phyloP scores from a whole-genome alignment of 2,329 filamentous ascomycete species.

The Sarocladium oryzae region DNA sequence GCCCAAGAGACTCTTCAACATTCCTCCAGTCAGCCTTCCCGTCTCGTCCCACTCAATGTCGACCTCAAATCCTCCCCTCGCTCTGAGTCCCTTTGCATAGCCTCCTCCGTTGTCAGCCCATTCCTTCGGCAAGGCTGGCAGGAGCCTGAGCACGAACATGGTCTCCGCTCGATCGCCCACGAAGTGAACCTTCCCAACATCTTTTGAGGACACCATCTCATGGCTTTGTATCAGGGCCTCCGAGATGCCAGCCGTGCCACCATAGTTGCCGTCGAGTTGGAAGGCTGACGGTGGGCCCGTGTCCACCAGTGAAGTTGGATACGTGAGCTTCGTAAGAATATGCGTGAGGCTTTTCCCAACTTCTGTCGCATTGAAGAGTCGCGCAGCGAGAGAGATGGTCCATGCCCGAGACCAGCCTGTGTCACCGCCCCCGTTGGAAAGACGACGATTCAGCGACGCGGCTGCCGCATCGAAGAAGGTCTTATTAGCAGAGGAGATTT shows the following conservation, averaged over 20 bases:
- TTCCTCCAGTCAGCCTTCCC: conserved; percentile 1
- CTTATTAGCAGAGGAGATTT: conserved; percentile 15
- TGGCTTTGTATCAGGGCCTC: conserved; percentile 38
- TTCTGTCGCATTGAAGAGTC: conserved; percentile 22
- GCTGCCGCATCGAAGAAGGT: conserved; percentile 20
- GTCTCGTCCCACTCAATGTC: conserved; percentile 9
- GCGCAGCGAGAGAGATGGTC: conserved; percentile 41
- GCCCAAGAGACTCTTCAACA: conserved; percentile 4
- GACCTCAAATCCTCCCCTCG: conserved; percentile 8
- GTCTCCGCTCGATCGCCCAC: conserved; percentile 8
- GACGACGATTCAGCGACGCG: conserved; percentile 22
- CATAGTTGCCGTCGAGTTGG: conserved; percentile 46
- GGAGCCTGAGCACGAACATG: conserved; percentile 5
- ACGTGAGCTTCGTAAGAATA: conserved; percentile 28
- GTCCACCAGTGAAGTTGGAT: conserved; percentile 1
- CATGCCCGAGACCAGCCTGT: conserved; percentile 48
- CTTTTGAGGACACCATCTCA: not conserved
- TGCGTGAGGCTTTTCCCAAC: conserved; percentile 19
- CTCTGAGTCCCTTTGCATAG: conserved; percentile 1
- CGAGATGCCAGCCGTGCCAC: conserved; percentile 35
- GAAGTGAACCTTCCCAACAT: conserved; percentile 1
- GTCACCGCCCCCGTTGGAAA: conserved; percentile 32
- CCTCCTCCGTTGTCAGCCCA: conserved; percentile 2
- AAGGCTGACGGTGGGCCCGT: conserved; percentile 22
- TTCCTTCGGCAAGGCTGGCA: conserved; percentile 4